Evolutionary conservation across 2,329 filamentous ascomycete genomes (phyloP).

Genomic region (Monosporascus sp.): DNA sequence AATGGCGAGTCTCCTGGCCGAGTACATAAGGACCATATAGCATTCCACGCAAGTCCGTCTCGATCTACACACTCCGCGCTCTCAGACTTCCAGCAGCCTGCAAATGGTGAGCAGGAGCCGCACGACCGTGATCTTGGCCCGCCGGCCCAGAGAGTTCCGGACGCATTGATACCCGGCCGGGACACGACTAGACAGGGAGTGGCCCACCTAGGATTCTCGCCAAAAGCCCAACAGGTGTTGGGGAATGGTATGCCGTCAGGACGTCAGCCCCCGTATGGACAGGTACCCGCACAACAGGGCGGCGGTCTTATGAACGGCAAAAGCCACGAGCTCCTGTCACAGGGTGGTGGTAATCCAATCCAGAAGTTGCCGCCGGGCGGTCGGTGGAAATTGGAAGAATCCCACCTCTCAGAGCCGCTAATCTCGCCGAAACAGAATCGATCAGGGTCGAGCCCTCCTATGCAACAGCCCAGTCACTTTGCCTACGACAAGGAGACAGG

Average conservation of each 20-base stretch:
- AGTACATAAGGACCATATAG: conserved; percentile 1
- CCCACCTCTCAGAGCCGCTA: conserved; percentile 46
- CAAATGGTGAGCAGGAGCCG: background rate
- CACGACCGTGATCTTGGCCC: conserved; percentile 11
- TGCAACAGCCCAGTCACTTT: conserved; percentile 27
- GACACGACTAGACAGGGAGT: background rate
- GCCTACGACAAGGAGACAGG: conserved; percentile 50
- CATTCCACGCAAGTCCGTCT: conserved; percentile 16
- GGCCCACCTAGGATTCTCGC: background rate
- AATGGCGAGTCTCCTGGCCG: conserved; percentile 17
- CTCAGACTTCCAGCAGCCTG: conserved; percentile 7
- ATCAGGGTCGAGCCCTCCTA: conserved; percentile 23
- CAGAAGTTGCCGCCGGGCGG: conserved; percentile 37
- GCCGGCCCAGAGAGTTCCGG: conserved; percentile 4
- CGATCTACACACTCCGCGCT: conserved; percentile 11
- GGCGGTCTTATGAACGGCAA: conserved; percentile 11
- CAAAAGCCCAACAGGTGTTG: conserved; percentile 11
- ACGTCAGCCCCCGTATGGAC: conserved; percentile 13
- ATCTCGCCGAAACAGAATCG: conserved; percentile 32
- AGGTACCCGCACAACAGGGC: conserved; percentile 12
- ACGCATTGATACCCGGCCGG: conserved; percentile 3
- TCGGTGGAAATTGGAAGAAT: conserved; percentile 51
- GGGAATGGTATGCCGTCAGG: conserved; percentile 16
- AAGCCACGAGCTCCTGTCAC: conserved; percentile 19
- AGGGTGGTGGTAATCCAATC: conserved; percentile 30